Evolutionary conservation across 2,329 filamentous ascomycete species (phyloP), one percentile per base, ranked within the genome.

Genomic region (Colletotrichum eleusines): DNA sequence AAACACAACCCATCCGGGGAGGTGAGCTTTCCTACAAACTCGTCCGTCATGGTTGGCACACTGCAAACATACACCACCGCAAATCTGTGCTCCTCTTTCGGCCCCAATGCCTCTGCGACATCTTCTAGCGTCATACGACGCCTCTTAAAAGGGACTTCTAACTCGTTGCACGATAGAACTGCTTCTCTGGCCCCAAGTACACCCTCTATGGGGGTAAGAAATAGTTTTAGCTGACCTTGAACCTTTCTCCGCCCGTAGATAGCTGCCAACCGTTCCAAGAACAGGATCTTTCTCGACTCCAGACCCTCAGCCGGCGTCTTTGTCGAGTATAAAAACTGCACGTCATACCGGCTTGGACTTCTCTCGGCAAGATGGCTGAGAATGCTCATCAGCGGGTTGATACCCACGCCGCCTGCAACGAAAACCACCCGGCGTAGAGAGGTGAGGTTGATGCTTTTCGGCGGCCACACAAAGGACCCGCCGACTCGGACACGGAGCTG

Each of bases 301-400:
- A 71, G 71, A 20, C 72, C 72, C 57, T 73, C 3, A 72, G 80
- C 69, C 33, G 58, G 31, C 77, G 77, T 73, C 69, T 82, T 84
- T 31, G 82, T 88, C 3, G 88, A 87, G 78, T 95, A 95, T 40
- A 95, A 74, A 68, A 94, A 84, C 51, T 84, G 82, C 20, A 93
- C 85, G 18, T 87, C 58, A 3, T 78, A 64, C 14, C 48, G 50
- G 38, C 31, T 59, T 26, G 46, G 20, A n/a, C 66, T 48, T 54
- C 81, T 81, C 74, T 86, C 80, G 31, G 84, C 84, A 8, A 94
- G 82, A 71, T 87, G 86, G 20, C 88, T 85, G 59, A 94, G 81
- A 78, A 95, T 95, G 65, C 92, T 93, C 66, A 94, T 87, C 6
- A 95, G 81, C 0, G 93, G 93, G 75, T 97, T 97, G 67, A 97